phyloP scores from a whole-genome alignment of 768 basidiomycete genomes.

The Dioszegia crocea region DNA sequence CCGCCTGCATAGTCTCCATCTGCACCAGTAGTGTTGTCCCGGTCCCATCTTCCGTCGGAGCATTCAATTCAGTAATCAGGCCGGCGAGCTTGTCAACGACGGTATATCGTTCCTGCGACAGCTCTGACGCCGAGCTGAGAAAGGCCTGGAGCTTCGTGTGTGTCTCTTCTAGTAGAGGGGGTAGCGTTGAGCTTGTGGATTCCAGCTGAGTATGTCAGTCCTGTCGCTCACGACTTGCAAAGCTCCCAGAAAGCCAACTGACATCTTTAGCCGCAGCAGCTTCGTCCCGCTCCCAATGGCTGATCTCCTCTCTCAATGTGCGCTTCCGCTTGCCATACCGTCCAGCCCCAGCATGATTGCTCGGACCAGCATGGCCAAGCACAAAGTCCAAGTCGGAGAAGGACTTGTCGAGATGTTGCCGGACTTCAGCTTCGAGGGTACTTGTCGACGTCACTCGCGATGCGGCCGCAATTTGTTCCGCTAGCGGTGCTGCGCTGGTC shows the following conservation, averaged over 20 bases:
- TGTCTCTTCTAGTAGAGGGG: constrained; percentile 56
- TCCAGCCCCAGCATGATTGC: neutral
- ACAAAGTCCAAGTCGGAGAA: constrained; percentile 13
- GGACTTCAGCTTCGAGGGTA: neutral
- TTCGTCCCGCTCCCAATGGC: constrained; percentile 34
- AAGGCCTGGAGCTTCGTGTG: constrained; percentile 55
- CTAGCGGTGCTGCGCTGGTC: too few species aligned
- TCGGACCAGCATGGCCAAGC: constrained; percentile 5
- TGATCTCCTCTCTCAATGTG: constrained; percentile 33
- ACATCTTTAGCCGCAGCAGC: constrained; percentile 24
- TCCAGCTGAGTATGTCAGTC: constrained; percentile 36
- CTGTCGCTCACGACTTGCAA: neutral
- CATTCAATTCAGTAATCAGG: constrained; percentile 61
- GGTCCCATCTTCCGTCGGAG: constrained; percentile 51
- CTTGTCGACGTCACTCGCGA: neutral
- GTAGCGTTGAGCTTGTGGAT: constrained; percentile 23
- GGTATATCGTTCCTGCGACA: constrained; percentile 70
- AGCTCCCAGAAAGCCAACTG: neutral
- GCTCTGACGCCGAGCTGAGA: constrained; percentile 64
- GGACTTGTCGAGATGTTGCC: constrained; percentile 7
- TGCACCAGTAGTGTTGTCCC: constrained; percentile 67
- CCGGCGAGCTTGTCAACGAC: constrained; percentile 72
- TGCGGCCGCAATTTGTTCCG: neutral
- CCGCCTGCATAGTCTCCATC: constrained; percentile 71
- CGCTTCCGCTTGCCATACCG: constrained; percentile 16